These are phyloP conservation scores for Chara braunii DNA, from an alignment of 139 green algal genomes.

Conservation along the genomic window DNA sequence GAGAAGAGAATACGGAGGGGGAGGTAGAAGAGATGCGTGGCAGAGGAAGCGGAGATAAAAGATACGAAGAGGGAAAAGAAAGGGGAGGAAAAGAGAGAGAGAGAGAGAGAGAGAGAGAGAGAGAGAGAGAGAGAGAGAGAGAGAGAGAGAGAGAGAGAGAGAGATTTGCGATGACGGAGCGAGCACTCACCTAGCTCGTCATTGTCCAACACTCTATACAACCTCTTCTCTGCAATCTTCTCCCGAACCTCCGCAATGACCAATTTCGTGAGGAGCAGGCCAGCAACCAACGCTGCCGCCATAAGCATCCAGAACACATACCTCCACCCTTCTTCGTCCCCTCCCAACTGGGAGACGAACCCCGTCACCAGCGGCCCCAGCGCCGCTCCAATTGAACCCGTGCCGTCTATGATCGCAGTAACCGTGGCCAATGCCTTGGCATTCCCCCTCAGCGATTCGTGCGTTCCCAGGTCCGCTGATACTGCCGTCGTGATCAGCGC, in stretches of 20 bases:
- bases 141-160: too few species aligned
- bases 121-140: too few species aligned
- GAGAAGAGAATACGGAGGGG: too few species aligned
- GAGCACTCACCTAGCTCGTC: too few species aligned
- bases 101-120: too few species aligned
- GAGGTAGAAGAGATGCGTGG: too few species aligned
- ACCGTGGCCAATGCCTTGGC: constrained; percentile 83
- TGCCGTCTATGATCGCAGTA: constrained; percentile 95
- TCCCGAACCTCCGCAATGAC: constrained; percentile 8
- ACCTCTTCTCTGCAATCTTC: too few species aligned
- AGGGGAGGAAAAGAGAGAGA: too few species aligned
- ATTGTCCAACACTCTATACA: too few species aligned
- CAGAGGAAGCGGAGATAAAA: too few species aligned
- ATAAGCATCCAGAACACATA: constrained; percentile 34
- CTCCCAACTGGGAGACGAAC: constrained; percentile 57
- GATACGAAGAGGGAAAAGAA: too few species aligned
- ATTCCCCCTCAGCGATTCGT: constrained; percentile 72
- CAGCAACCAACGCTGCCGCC: constrained; percentile 10
- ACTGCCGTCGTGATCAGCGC: constrained; percentile 94
- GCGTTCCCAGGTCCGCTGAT: constrained; percentile 84
- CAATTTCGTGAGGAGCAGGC: constrained; percentile 4
- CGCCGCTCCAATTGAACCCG: constrained; percentile 81
- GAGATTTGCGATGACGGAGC: too few species aligned
- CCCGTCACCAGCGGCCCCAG: constrained; percentile 84
- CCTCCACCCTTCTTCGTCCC: constrained; percentile 26